These are phyloP conservation scores for Lactarius trivialis DNA, from an alignment of 768 basidiomycete genomes.

Conservation along the genomic window DNA sequence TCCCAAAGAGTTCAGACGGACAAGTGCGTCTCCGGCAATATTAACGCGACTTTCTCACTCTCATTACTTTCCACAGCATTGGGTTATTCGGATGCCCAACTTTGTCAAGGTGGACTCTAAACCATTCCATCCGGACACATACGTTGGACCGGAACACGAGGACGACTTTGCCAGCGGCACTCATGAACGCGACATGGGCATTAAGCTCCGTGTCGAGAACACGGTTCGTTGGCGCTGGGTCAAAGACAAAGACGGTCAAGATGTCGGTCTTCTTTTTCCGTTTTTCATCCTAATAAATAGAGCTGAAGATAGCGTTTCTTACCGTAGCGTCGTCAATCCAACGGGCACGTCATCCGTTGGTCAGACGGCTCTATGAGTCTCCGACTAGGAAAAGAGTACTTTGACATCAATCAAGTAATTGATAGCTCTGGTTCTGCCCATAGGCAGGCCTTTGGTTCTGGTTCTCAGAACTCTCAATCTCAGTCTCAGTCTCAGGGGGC, in stretches of 20 bases:
- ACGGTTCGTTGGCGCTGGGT: constrained; percentile 95
- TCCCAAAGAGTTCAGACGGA: constrained; percentile 73
- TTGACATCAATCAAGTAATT: constrained; percentile 77
- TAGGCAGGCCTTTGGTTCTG: constrained; percentile 50
- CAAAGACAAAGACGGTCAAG: constrained; percentile 64
- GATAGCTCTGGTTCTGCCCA: constrained; percentile 67
- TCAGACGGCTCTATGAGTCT: constrained; percentile 91
- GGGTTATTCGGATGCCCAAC: constrained; percentile 92
- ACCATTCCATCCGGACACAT: constrained; percentile 84
- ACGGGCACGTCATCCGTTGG: constrained; percentile 89
- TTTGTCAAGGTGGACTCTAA: constrained; percentile 86
- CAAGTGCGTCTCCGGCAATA: constrained; percentile 46
- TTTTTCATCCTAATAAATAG: not conserved
- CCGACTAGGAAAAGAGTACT: constrained; percentile 88
- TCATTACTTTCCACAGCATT: constrained; percentile 48
- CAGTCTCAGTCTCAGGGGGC: constrained; percentile 33
- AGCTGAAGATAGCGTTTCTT: not conserved
- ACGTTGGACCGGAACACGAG: constrained; percentile 77
- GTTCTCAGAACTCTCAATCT: constrained; percentile 38
- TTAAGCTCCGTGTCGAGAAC: constrained; percentile 88
- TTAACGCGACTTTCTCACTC: not conserved
- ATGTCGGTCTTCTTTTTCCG: constrained; percentile 48
- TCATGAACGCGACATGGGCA: constrained; percentile 66
- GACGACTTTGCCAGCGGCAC: constrained; percentile 55
- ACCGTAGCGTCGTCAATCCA: constrained; percentile 75